These are phyloP conservation scores for Tubosaeta brunneosetosa DNA, from an alignment of 768 basidiomycete genomes.

Conservation along the genomic window DNA sequence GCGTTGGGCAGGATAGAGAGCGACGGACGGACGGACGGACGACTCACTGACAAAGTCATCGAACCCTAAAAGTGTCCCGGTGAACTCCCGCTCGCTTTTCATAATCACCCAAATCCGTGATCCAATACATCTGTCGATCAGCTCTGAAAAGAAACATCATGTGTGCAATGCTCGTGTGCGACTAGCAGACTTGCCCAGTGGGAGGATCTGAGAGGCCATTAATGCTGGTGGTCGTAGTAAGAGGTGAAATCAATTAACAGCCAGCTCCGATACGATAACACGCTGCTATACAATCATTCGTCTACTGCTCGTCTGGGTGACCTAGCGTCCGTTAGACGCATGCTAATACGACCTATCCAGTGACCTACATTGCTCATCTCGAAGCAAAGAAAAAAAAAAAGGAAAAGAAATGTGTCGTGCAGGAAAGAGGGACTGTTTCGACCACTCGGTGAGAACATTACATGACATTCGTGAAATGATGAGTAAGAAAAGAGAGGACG, in stretches of 20 bases:
- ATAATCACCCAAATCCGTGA: slow-evolving; percentile 97
- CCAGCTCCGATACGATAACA: slow-evolving; percentile 13
- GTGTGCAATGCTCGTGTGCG: not conserved
- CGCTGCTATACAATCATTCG: slow-evolving; percentile 13
- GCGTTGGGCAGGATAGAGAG: not conserved
- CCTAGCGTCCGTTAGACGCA: slow-evolving; percentile 34
- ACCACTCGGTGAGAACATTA: slow-evolving; percentile 11
- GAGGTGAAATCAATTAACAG: slow-evolving; percentile 10
- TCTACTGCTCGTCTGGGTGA: slow-evolving; percentile 15
- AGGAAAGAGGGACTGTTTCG: slow-evolving; percentile 9
- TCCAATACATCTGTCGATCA: slow-evolving; percentile 97
- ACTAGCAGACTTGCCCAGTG: slow-evolving; percentile 56
- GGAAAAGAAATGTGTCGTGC: slow-evolving; percentile 10
- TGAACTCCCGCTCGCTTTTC: slow-evolving; percentile 97
- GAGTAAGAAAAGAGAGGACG: slow-evolving; percentile 8
- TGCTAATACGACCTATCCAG: slow-evolving; percentile 6
- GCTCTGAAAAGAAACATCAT: slow-evolving; percentile 46
- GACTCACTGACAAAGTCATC: slow-evolving; percentile 95
- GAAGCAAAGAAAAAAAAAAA: slow-evolving; percentile 18
- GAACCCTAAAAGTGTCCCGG: slow-evolving; percentile 90
- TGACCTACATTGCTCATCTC: slow-evolving; percentile 19
- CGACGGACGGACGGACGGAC: slow-evolving; percentile 34
- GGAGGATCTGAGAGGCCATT: slow-evolving; percentile 93
- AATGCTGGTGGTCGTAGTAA: slow-evolving; percentile 1
- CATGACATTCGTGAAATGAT: slow-evolving; percentile 21